Conservation (phyloP, 768 basidiomycete species). For the Termitomyces sp. region DNA sequence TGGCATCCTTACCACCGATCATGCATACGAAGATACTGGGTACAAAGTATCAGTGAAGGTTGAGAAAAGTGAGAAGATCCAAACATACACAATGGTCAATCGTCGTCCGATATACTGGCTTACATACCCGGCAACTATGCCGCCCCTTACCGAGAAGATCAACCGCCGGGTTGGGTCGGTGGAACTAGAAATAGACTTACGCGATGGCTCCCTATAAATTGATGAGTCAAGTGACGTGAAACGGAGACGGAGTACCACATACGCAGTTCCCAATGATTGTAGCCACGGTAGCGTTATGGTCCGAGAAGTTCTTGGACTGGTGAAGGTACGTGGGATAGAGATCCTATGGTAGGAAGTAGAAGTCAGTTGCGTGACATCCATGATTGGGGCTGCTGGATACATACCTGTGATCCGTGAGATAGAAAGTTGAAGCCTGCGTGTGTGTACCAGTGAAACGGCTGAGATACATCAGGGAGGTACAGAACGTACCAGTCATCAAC, state of each 20-base stretch:
- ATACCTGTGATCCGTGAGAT: constrained; percentile 47
- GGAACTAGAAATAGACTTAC: constrained; percentile 1
- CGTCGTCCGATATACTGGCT: constrained; percentile 21
- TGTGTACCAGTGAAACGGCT: background rate
- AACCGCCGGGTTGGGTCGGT: background rate
- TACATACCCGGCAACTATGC: constrained; percentile 16
- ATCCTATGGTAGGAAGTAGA: constrained; percentile 29
- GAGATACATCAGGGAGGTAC: background rate
- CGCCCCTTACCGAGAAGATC: constrained; percentile 9
- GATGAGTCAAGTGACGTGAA: background rate
- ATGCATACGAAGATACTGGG: constrained; percentile 51
- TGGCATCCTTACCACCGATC: constrained; percentile 37
- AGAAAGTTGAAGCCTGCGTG: constrained; percentile 49
- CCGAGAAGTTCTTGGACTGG: constrained; percentile 46
- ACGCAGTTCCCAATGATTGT: constrained; percentile 66
- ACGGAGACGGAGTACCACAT: background rate
- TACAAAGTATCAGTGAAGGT: background rate
- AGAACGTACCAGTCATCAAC: constrained; percentile 16
- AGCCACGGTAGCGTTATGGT: constrained; percentile 49
- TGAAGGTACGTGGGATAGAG: constrained; percentile 63
- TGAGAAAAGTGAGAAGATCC: background rate
- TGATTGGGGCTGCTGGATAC: constrained; percentile 20
- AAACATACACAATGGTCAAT: constrained; percentile 19
- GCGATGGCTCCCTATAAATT: constrained; percentile 17
- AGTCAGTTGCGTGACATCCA: background rate